Conservation (phyloP, 2,329 filamentous ascomycete species). For the Tricladium varicosporioides region DNA sequence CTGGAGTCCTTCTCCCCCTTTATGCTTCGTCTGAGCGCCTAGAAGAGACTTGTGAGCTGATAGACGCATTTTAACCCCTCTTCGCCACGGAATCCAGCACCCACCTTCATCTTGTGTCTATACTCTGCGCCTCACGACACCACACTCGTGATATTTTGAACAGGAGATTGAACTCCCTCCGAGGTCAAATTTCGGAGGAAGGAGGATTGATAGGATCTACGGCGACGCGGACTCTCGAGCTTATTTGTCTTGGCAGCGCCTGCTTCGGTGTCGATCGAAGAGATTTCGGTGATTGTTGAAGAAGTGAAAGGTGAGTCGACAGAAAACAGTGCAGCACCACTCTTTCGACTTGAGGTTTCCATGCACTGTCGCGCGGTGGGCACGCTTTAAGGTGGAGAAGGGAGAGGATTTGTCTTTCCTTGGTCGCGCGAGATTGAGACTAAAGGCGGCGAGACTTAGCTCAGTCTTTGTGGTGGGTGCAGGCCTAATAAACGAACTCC, state of each 20-base stretch:
- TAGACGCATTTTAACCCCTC: conserved; percentile 3
- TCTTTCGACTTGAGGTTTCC: conserved; percentile 1
- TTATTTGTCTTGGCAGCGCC: neutral
- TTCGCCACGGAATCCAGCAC: conserved; percentile 6
- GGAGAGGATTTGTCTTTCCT: neutral
- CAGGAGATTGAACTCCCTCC: conserved; percentile 5
- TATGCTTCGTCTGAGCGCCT: conserved; percentile 66
- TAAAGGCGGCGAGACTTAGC: neutral
- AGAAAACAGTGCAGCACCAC: neutral
- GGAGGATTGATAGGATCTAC: neutral
- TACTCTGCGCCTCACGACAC: conserved; percentile 23
- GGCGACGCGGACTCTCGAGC: neutral
- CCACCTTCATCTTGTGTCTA: conserved; percentile 30
- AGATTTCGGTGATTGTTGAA: neutral
- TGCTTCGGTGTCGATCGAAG: neutral
- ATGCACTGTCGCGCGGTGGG: conserved; percentile 2
- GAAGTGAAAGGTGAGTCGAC: neutral
- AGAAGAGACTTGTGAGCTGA: conserved; percentile 27
- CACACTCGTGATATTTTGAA: neutral
- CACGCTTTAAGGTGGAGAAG: conserved; percentile 7
- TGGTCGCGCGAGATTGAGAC: conserved; percentile 1
- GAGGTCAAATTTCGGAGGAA: neutral
- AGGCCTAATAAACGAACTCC: neutral
- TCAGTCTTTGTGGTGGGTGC: neutral
- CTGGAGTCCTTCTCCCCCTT: conserved; percentile 67